Percentiles rank a stretch among this genome's conserved stretches.
These are phyloP conservation scores for Phialophora expanda DNA, from an alignment of 2,329 filamentous ascomycete genomes.

Conservation along the genomic window DNA sequence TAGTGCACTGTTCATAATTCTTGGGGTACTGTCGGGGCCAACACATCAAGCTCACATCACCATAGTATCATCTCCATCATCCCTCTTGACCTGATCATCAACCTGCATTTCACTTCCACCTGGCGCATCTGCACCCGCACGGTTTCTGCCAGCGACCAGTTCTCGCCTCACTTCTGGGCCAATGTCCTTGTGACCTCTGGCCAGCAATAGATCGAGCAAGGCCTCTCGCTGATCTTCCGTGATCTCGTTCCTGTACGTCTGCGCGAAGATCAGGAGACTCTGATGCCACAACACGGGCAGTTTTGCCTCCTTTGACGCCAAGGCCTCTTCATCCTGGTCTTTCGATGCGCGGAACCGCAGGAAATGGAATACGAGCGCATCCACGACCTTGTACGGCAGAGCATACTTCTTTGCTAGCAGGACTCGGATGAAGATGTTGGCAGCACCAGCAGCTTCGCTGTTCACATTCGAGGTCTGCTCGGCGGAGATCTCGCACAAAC, in stretches of 20 bases:
- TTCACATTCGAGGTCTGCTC: slow-evolving; percentile 78
- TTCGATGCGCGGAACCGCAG: slow-evolving; percentile 76
- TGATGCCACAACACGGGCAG: slow-evolving; percentile 97
- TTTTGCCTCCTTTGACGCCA: slow-evolving; percentile 59
- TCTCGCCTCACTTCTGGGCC: slow-evolving; percentile 90
- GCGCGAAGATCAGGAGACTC: slow-evolving; percentile 86
- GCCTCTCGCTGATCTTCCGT: slow-evolving; percentile 94
- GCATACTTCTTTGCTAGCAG: slow-evolving; percentile 97
- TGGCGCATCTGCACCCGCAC: slow-evolving; percentile 69
- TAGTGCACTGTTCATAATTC: not conserved
- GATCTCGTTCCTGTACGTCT: slow-evolving; percentile 93
- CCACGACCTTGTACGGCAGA: slow-evolving; percentile 90
- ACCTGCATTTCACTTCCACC: slow-evolving; percentile 71
- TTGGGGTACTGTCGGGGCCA: not conserved
- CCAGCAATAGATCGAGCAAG: slow-evolving; percentile 81
- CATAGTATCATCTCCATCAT: slow-evolving; percentile 41
- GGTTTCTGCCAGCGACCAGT: slow-evolving; percentile 81
- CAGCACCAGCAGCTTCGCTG: slow-evolving; percentile 85
- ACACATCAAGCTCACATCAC: slow-evolving; percentile 24
- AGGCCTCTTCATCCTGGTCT: slow-evolving; percentile 63
- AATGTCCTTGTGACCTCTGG: slow-evolving; percentile 83
- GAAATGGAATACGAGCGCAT: slow-evolving; percentile 96
- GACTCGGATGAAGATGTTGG: slow-evolving; percentile 92
- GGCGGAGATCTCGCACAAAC: slow-evolving; percentile 90
- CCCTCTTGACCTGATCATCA: slow-evolving; percentile 78